phyloP scores from a whole-genome alignment of 225 moss, liverwort and hornwort species.

The Sphagnum tenellum region DNA sequence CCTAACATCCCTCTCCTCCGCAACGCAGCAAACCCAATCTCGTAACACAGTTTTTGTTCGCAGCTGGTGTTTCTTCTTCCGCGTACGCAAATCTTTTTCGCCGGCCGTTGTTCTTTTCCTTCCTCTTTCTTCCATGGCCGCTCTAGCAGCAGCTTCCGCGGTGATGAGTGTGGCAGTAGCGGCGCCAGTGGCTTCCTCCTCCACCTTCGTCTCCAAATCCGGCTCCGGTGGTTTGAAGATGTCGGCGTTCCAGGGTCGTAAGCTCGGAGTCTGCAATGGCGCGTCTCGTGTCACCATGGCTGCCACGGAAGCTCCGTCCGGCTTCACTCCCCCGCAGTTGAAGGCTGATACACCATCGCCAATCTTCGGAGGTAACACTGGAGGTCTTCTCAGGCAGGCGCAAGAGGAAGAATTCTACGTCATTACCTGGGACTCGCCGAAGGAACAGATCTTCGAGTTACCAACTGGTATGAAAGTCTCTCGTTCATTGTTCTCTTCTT shows the following conservation, averaged over 20 bases:
- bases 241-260: constrained; percentile 22
- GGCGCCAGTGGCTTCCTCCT: constrained; percentile 6
- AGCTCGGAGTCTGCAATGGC: constrained; percentile 30
- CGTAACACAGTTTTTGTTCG: too few relatives aligned
- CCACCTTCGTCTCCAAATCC: constrained; percentile 2
- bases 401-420: constrained; percentile 48
- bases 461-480: constrained; percentile 17
- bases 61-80: too few relatives aligned
- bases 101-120: background rate
- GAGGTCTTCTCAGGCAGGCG: constrained; percentile 32
- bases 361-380: constrained; percentile 43
- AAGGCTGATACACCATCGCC: constrained; percentile 41
- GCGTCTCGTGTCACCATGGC: constrained; percentile 23
- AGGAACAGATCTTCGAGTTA: constrained; percentile 52
- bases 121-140: constrained; percentile 17
- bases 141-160: constrained; percentile 24
- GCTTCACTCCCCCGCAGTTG: constrained; percentile 25
- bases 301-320: constrained; percentile 10
- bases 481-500: background rate
- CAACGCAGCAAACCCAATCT: too few relatives aligned
- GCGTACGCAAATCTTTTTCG: too few relatives aligned
- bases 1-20: too few relatives aligned
- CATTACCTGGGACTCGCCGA: constrained; percentile 43
- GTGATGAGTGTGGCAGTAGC: constrained; percentile 10
- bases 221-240: constrained; percentile 12